These are phyloP conservation scores for Delphinella strobiligena DNA, from an alignment of 2,329 filamentous ascomycete species.

Conservation along the genomic window DNA sequence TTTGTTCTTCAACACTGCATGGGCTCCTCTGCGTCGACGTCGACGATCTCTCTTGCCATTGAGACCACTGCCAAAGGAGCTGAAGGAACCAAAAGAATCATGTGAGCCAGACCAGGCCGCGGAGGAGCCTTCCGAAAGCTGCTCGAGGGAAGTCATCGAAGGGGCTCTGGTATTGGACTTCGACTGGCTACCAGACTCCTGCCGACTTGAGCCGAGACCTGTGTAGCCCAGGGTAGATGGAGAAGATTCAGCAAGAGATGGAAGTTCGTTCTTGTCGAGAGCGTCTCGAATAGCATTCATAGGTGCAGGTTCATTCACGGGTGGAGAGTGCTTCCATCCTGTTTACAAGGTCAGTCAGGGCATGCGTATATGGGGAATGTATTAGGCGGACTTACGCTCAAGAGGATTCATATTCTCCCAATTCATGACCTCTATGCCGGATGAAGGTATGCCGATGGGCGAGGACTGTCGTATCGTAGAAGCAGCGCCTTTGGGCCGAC, in stretches of 20 bases:
- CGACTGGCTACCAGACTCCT: conserved; percentile 29
- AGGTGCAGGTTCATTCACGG: conserved; percentile 56
- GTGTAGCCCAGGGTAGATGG: conserved; percentile 25
- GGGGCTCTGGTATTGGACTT: conserved; percentile 37
- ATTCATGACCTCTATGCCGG: conserved; percentile 25
- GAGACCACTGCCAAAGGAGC: conserved; percentile 32
- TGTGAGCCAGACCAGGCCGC: conserved; percentile 43
- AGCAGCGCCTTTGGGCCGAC: conserved; percentile 24
- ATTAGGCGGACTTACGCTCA: neutral
- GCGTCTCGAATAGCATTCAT: conserved; percentile 53
- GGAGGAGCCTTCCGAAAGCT: conserved; percentile 41
- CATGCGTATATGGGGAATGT: conserved; percentile 2
- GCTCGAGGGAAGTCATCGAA: conserved; percentile 43
- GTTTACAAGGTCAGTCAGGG: conserved; percentile 23
- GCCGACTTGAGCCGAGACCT: conserved; percentile 37
- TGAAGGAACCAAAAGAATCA: conserved; percentile 45
- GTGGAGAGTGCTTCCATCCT: conserved; percentile 56
- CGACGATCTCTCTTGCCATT: conserved; percentile 47
- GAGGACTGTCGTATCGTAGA: conserved; percentile 55
- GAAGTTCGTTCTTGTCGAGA: conserved; percentile 28
- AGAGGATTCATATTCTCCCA: conserved; percentile 11
- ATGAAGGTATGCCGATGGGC: conserved; percentile 62
- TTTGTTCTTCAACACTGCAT: conserved; percentile 16
- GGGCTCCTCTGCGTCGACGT: conserved; percentile 30
- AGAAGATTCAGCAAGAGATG: conserved; percentile 16